Base-by-base conservation (phyloP, 768 basidiomycete species). In the Russula abietina region DNA sequence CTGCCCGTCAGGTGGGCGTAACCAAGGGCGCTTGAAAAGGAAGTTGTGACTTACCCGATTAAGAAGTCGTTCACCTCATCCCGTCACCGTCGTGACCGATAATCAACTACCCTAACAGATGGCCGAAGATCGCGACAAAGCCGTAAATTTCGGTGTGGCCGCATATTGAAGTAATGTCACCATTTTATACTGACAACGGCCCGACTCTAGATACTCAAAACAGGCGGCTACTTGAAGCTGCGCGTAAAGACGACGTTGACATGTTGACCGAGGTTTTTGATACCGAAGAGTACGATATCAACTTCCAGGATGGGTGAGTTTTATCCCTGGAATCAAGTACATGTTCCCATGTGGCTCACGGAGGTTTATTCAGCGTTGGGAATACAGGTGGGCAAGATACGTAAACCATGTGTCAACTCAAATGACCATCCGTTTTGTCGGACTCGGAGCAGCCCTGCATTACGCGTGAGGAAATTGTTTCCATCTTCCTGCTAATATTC, bases 231-330 rank as follows among this genome's bases (percentile, higher is more conserved):
- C 75, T 92, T 33, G 83, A 83, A 32, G 90, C 89, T 11, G 91
- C 89, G 33, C 83, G 88, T 69, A 68, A 72, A 19, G 91, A 93
- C 75, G 84, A 89, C 72, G 83, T 85, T 66, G 89, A 88, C 4
- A 71, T 88, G 65, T 70, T 92, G 26, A 68, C 81, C 1, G 83
- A 85, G 55, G 75, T 88, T 16, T 81, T 91, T 60, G 76, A 80
- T 22, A 70, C 11, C 7, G 82, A 76, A 6, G 68, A 69, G 3
- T 86, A 84, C 67, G 82, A 92, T 71, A 86, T 93, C 65, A 94
- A 94, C 73, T 84, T 77, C 68, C 77, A 79, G 68, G 91, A 93
- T 70, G 88, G 89, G 90, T 90, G 70, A 67, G 88, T 79, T 5
- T 26, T 19, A 11, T 24, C 8, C 19, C 17, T 7, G n/a, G 12